Evolutionary conservation across 2,329 filamentous ascomycete genomes (phyloP).

Genomic region (Eutypa lata): DNA sequence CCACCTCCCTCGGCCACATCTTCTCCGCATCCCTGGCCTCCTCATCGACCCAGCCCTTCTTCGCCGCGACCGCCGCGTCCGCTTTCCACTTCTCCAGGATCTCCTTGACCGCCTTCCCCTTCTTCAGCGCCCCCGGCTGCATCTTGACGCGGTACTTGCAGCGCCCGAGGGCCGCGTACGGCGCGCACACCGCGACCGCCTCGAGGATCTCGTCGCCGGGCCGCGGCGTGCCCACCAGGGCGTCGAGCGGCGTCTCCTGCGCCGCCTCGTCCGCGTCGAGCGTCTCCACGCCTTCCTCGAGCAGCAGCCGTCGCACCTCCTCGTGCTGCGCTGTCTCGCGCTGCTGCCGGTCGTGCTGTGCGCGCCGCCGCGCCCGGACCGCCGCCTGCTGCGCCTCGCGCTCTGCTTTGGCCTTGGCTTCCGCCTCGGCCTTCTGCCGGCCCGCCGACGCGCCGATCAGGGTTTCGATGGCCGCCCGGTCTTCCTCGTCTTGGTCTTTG

Average conservation of each 20-base stretch:
- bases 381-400: constrained; percentile 71
- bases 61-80: constrained; percentile 47
- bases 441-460: constrained; percentile 77
- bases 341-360: constrained; percentile 76
- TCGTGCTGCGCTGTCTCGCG: constrained; percentile 75
- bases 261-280: constrained; percentile 58
- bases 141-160: constrained; percentile 95
- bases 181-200: constrained; percentile 61
- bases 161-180: constrained; percentile 59
- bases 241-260: constrained; percentile 57
- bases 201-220: constrained; percentile 80
- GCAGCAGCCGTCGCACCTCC: constrained; percentile 59
- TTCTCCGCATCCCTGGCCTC: constrained; percentile 61
- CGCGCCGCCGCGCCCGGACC: constrained; percentile 69
- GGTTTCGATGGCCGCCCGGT: constrained; percentile 76
- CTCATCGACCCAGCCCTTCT: constrained; percentile 61
- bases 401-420: constrained; percentile 63
- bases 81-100: constrained; percentile 77
- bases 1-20: constrained; percentile 84
- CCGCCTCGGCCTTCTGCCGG: constrained; percentile 65
- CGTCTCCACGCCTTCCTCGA: constrained; percentile 56
- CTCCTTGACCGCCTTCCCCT: constrained; percentile 91
- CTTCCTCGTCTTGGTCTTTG: constrained; percentile 90
- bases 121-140: constrained; percentile 86
- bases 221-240: constrained; percentile 72